Percentiles rank a stretch among this genome's conserved stretches.
Evolutionary conservation across 176 grass and related monocot genomes (phyloP).

Genomic region (Pontederia crassipes): DNA sequence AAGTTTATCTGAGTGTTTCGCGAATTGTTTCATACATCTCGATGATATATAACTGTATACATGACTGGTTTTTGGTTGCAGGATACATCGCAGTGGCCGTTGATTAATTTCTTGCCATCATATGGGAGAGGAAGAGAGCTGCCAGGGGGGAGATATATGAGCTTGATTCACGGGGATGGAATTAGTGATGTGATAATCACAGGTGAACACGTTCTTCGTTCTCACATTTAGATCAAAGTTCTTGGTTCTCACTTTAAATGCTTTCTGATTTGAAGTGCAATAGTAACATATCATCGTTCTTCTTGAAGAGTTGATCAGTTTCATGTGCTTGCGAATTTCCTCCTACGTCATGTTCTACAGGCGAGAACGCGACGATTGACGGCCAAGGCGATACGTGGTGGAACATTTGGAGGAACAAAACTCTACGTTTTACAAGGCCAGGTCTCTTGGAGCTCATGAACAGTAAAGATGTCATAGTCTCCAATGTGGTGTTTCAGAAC

Average conservation of each 20-base stretch:
- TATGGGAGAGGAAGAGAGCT: constrained; percentile 82
- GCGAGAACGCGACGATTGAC: constrained; percentile 84
- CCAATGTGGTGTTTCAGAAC: constrained; percentile 59
- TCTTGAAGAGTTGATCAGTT: no score
- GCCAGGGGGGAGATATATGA: constrained; percentile 75
- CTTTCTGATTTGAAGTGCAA: no score
- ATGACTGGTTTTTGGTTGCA: constrained; percentile 6
- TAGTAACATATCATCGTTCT: no score
- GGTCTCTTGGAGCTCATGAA: constrained; percentile 69
- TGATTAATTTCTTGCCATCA: constrained; percentile 72
- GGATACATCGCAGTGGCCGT: constrained; percentile 67
- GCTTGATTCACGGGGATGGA: constrained; percentile 74
- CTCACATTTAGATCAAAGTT: background rate
- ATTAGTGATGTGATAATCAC: constrained; percentile 86
- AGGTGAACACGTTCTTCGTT: constrained; percentile 21
- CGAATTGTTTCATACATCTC: background rate
- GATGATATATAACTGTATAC: background rate
- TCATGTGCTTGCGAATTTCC: no score
- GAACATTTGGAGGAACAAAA: constrained; percentile 89
- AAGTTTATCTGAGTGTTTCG: background rate
- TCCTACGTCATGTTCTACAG: constrained; percentile 16
- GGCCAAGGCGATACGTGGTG: constrained; percentile 85
- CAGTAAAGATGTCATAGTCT: constrained; percentile 70
- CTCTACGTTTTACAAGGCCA: constrained; percentile 66
- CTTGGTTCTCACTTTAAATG: no score